These are phyloP conservation scores for Lentinula guzmanii DNA, from an alignment of 768 basidiomycete genomes.

Conservation along the genomic window DNA sequence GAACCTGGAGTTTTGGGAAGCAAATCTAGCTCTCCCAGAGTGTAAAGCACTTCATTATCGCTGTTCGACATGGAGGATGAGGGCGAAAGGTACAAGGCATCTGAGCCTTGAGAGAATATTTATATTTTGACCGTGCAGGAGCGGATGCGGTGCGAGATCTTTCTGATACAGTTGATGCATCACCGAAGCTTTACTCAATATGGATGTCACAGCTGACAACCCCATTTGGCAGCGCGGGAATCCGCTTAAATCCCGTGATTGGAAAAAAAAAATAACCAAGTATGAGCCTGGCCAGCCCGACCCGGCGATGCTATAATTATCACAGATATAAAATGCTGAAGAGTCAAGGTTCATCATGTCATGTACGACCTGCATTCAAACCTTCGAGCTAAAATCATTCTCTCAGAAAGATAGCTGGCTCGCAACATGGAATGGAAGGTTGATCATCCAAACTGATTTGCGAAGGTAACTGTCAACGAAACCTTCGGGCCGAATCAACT, in stretches of 20 bases:
- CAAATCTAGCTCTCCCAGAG: not conserved
- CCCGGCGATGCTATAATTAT: not conserved
- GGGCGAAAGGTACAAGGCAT: not conserved
- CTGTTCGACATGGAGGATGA: not conserved
- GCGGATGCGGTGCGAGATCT: not conserved
- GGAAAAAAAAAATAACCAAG: not conserved
- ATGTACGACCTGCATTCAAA: not conserved
- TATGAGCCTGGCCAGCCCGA: not conserved
- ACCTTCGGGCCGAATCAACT: not conserved
- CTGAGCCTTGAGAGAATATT: not conserved
- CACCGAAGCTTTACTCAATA: not conserved
- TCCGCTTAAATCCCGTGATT: not conserved
- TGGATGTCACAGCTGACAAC: not conserved
- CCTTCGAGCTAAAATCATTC: not conserved
- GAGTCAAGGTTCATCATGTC: not conserved
- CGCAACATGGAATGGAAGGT: not conserved
- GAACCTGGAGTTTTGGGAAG: not conserved
- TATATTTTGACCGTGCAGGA: not conserved
- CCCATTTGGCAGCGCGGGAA: not conserved
- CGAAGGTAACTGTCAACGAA: not conserved
- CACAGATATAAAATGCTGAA: not conserved
- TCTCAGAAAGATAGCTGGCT: not conserved
- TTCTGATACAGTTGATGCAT: not conserved
- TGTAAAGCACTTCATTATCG: not conserved
- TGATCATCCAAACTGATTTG: not conserved